phyloP scores from a whole-genome alignment of 352 stramenopile species.

The Pythium vanterpoolii region DNA sequence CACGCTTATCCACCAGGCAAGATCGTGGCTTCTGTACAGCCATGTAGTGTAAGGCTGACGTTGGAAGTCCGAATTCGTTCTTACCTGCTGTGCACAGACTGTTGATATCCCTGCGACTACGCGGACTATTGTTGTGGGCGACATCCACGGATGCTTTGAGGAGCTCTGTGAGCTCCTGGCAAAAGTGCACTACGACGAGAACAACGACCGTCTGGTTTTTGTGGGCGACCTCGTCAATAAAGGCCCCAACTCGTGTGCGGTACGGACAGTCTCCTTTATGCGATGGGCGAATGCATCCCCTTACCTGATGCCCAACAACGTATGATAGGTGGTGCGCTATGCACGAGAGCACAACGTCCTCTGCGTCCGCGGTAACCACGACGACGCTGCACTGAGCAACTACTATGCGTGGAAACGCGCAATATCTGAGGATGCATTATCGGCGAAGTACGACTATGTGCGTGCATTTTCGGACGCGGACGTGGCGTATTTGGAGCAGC shows the following conservation, averaged over 20 bases:
- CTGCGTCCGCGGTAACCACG: constrained; percentile 78
- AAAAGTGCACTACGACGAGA: constrained; percentile 42
- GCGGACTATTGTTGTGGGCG: constrained; percentile 83
- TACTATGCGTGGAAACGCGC: constrained; percentile 50
- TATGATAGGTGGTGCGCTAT: constrained; percentile 64
- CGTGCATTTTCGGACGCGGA: constrained; percentile 49
- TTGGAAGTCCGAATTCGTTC: background rate
- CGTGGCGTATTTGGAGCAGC: constrained; percentile 61
- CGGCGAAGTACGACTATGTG: constrained; percentile 68
- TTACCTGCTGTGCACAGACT: constrained; percentile 3
- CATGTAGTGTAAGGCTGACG: constrained; percentile 6
- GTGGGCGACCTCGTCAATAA: constrained; percentile 94
- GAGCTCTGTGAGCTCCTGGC: constrained; percentile 73
- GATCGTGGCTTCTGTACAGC: constrained; percentile 20
- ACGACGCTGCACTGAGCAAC: constrained; percentile 62
- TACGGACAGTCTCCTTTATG: constrained; percentile 9
- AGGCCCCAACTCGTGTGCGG: constrained; percentile 75
- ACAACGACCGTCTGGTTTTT: constrained; percentile 72
- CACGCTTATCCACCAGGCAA: constrained; percentile 35
- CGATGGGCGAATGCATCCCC: background rate
- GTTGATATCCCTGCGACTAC: constrained; percentile 6
- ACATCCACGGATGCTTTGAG: constrained; percentile 90
- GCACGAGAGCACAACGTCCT: constrained; percentile 46
- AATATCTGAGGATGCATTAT: background rate
- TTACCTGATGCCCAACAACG: background rate